Base-by-base conservation (phyloP, 257 asterid genomes). In the Penstemon newberryi region DNA sequence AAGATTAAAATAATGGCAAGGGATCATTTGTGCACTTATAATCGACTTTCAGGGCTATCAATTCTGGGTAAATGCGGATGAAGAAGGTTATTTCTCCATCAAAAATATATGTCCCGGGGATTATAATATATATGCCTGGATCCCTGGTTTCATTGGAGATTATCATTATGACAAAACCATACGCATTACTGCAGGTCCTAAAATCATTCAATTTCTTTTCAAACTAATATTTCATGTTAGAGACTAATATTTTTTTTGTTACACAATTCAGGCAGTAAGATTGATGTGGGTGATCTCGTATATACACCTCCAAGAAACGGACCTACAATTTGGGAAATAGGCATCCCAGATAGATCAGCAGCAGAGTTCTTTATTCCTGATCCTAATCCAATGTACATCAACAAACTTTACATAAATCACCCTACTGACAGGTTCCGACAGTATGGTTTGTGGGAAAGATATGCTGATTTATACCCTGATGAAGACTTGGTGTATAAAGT, bases 401-500 rank as follows among this genome's bases (percentile, higher is more conserved):
- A 92, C 80, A 85, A 79, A 66, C 56, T 92, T 25, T 89, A 90
- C 60, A 39, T 25, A 1, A 50, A 63, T 13, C 81, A 79, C 6
- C 13, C 78, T 3, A 85, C 38, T 25, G 3, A 13, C 79, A 89
- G 96, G 83, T 92, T 70, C 55, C 77, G 98, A 73, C 96, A 89
- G 58, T 92, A 92, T n/a, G 98, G 98, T 37, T 77, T 92, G 59
- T 92, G 98, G 98, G 95, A 89, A 49, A 73, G 96, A 56, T 92
- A 92, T 46, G 71, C 97, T 6, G 95, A 89, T 4, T 33, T 86
- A 38, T 92, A 92, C 79, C 93, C 97, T 2, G 74, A 74, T 15
- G 72, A 80, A 56, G 93, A 92, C 78, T 81, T 92, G 59, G 82
- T 85, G n/a, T 89, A 74, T 73, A 73, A 74, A 4, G 67, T 89